Evolutionary conservation across 1,284 basidiomycete genomes (phyloP), one percentile per base, ranked within the genome.

Genomic region (Boletus smithii): DNA sequence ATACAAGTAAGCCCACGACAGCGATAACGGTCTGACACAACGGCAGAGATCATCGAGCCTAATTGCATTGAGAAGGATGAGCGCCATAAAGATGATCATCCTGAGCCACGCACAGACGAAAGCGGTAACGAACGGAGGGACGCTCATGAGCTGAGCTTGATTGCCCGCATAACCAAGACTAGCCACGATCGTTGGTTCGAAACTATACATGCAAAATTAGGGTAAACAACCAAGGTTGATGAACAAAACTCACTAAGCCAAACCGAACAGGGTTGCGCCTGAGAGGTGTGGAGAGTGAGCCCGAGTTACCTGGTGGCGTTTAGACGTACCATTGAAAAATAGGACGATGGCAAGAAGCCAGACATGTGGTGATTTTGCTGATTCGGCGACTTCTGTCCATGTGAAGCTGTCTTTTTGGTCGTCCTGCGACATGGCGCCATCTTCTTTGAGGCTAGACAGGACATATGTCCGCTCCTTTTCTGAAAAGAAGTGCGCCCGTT

Each of bases 141-240:
- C 75, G 18, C 69, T 75, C 71, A 75, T 70, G 10, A 78, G 65
- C 46, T 79, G 77, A 14, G 75, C 73, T 5, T 57, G 57, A 13
- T 70, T 66, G 7, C 69, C 67, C 1, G 65, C 67, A 51, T 71
- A 76, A n/a, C 75, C 76, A 13, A 79, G 66, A 16, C 63, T 55
- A 33, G 65, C 64, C 5, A 80, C 69, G 44, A 80, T 78, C 1
- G 72, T 71, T 8, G 81, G 80, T 3, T 76, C 66, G 53, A 83
- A 83, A 54, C 75, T 76, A 45, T 13, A 14, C 36, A 26, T 38
- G 14, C 26, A 38, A 35, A 8, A 16, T 46, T 8, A 30, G 42
- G 13, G 32, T n/a, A 14, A 35, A 22, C n/a, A 35, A 39, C 23
- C 27, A 18, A 47, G 17, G 9, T 18, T 4, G 8, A 26, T 5